These are phyloP conservation scores for Paraphoma chrysanthemicola DNA, from an alignment of 2,329 filamentous ascomycete species.

Conservation along the genomic window DNA sequence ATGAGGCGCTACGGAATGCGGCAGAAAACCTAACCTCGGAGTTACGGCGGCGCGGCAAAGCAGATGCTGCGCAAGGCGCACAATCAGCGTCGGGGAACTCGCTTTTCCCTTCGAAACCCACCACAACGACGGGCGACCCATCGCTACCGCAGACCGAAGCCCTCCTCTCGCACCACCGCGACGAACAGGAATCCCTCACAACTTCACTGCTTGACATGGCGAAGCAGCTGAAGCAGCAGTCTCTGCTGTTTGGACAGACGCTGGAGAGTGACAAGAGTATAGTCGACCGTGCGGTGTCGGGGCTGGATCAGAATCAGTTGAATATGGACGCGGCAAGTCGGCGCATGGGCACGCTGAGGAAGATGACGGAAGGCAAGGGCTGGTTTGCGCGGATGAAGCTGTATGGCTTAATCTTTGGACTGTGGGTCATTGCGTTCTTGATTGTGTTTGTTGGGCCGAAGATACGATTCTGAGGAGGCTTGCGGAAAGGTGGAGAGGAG, in stretches of 20 bases:
- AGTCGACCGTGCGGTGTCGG: slow-evolving; percentile 72
- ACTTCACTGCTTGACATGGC: slow-evolving; percentile 83
- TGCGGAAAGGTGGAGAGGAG: too few species aligned
- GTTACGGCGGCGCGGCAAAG: slow-evolving; percentile 40
- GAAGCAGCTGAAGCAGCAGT: slow-evolving; percentile 75
- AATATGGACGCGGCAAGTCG: slow-evolving; percentile 79
- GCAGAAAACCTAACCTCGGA: slow-evolving; percentile 44
- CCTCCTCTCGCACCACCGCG: slow-evolving; percentile 76
- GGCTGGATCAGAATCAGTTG: slow-evolving; percentile 76
- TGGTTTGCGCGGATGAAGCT: slow-evolving; percentile 86
- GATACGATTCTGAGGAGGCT: slow-evolving; percentile 70
- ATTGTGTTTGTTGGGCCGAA: slow-evolving; percentile 89
- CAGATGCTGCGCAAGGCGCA: slow-evolving; percentile 27
- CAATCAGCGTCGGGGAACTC: slow-evolving; percentile 43
- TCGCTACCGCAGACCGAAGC: slow-evolving; percentile 61
- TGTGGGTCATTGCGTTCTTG: slow-evolving; percentile 80
- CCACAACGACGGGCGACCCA: slow-evolving; percentile 33
- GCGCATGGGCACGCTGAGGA: slow-evolving; percentile 77
- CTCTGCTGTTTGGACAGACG: slow-evolving; percentile 72
- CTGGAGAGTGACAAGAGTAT: slow-evolving; percentile 79
- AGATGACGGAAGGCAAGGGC: slow-evolving; percentile 86
- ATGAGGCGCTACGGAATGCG: slow-evolving; percentile 42
- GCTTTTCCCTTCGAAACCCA: slow-evolving; percentile 49
- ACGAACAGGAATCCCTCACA: slow-evolving; percentile 84
- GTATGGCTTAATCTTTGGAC: slow-evolving; percentile 81